Evolutionary conservation across 306 rosid species (phyloP).

Genomic region (Senna siamea): DNA sequence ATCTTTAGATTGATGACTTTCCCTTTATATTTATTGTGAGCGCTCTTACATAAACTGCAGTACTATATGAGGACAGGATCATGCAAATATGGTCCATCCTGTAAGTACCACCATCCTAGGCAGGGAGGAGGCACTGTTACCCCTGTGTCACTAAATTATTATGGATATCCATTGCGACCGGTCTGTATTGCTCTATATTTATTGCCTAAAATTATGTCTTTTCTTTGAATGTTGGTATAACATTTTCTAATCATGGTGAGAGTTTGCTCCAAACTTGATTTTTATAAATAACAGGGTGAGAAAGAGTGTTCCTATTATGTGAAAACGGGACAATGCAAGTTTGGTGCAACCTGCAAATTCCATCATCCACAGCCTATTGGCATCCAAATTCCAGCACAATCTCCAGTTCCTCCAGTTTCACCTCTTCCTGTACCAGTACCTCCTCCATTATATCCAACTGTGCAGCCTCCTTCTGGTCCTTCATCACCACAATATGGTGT

Average conservation of each 20-base stretch:
- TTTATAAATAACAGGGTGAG: constrained; percentile 73
- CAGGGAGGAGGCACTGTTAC: constrained; percentile 59
- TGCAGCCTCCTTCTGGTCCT: constrained; percentile 78
- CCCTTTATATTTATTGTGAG: constrained; percentile 38
- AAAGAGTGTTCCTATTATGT: constrained; percentile 95
- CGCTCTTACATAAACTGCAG: constrained; percentile 56
- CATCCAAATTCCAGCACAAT: constrained; percentile 56
- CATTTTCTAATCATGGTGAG: constrained; percentile 24
- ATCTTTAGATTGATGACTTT: constrained; percentile 16
- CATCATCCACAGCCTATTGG: constrained; percentile 90
- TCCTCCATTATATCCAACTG: constrained; percentile 64
- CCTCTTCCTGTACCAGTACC: constrained; percentile 57
- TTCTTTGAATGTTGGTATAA: constrained; percentile 35
- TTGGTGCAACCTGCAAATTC: constrained; percentile 89
- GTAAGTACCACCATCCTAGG: constrained; percentile 94
- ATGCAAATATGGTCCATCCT: constrained; percentile 84
- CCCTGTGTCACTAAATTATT: constrained; percentile 64
- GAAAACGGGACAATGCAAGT: constrained; percentile 96
- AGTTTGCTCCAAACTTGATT: constrained; percentile 31
- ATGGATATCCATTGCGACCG: constrained; percentile 67
- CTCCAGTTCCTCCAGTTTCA: constrained; percentile 64
- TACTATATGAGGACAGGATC: constrained; percentile 80
- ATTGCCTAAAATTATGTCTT: constrained; percentile 12
- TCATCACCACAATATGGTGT: constrained; percentile 76
- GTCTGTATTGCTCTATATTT: constrained; percentile 49